Percentiles rank a stretch among this genome's conserved stretches.
These are phyloP conservation scores for Talaromyces sp. DNA, from an alignment of 2,329 filamentous ascomycete species.

Conservation along the genomic window DNA sequence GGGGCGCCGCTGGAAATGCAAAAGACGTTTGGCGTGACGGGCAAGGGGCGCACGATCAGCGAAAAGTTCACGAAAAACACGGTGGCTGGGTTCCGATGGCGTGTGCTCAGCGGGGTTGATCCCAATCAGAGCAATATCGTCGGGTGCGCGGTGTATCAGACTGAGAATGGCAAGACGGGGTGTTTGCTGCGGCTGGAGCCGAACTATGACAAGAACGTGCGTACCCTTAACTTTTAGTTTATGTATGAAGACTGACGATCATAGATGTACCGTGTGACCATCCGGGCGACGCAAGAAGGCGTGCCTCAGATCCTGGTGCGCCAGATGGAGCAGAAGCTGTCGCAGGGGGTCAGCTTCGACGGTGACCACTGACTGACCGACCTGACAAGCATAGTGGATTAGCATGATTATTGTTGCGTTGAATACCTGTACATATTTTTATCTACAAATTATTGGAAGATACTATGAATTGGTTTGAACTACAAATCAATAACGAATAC, in stretches of 20 bases:
- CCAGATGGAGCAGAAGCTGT: constrained; percentile 78
- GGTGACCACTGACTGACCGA: neutral
- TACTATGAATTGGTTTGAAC: neutral
- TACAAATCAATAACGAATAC: neutral
- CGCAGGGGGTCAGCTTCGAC: constrained; percentile 41
- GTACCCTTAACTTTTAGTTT: constrained; percentile 23
- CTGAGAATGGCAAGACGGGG: constrained; percentile 81
- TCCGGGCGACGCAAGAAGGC: constrained; percentile 86
- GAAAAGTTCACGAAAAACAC: constrained; percentile 65
- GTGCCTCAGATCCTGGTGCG: constrained; percentile 77
- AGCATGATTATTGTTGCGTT: neutral
- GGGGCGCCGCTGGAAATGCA: constrained; percentile 82
- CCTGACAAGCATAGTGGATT: neutral
- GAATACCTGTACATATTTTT: neutral
- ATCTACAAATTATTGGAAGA: neutral
- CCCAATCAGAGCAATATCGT: constrained; percentile 92
- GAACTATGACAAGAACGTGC: constrained; percentile 85
- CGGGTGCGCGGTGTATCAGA: constrained; percentile 74
- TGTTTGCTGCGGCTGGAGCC: constrained; percentile 91
- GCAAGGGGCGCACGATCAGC: constrained; percentile 59
- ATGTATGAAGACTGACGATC: constrained; percentile 9
- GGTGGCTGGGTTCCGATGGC: constrained; percentile 85
- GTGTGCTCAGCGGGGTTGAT: constrained; percentile 77
- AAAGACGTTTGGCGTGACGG: constrained; percentile 68
- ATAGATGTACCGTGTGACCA: constrained; percentile 92